phyloP scores from a whole-genome alignment of 345 rosid species.

The rapeseed (Brassica napus) region Da-Ae NC_063442.1:15108501-15109000 shows the following conservation, averaged over 20 bases:
- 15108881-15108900: slow-evolving; percentile 35
- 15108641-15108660: slow-evolving; percentile 34
- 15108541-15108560: slow-evolving; percentile 34
- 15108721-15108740: slow-evolving; percentile 44
- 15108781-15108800: slow-evolving; percentile 64
- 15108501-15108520: slow-evolving; percentile 50
- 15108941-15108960: slow-evolving; percentile 19
- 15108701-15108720: slow-evolving; percentile 85
- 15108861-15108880: slow-evolving; percentile 23
- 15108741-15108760: slow-evolving; percentile 24
- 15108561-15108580: slow-evolving; percentile 36
- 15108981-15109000: background rate
- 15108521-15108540: slow-evolving; percentile 33
- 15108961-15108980: slow-evolving; percentile 18
- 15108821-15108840: slow-evolving; percentile 34
- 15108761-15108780: slow-evolving; percentile 45
- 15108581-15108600: slow-evolving; percentile 44
- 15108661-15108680: slow-evolving; percentile 32
- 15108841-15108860: slow-evolving; percentile 31
- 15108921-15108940: slow-evolving; percentile 27
- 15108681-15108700: slow-evolving; percentile 65
- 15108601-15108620: slow-evolving; percentile 39
- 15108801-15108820: slow-evolving; percentile 93
- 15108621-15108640: slow-evolving; percentile 62
- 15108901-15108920: slow-evolving; percentile 6